Evolutionary conservation across 257 asterid genomes (phyloP).

Genomic region (Penstemon eatonii): DNA sequence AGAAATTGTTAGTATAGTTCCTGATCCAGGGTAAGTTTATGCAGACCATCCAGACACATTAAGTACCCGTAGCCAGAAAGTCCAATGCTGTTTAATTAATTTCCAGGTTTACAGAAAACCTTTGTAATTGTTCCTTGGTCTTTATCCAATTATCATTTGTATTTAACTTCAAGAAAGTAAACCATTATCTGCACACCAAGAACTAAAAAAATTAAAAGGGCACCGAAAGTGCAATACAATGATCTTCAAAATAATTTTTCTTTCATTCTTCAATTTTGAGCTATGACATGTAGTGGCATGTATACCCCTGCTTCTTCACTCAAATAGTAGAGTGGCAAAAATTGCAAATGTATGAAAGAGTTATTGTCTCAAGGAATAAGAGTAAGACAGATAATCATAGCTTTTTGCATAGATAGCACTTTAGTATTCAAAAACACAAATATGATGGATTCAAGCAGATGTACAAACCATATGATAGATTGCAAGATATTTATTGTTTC

Average conservation of each 20-base stretch:
- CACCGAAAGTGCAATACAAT: not conserved
- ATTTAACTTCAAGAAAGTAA: conserved; percentile 22
- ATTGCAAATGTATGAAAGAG: not conserved
- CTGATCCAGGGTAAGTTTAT: conserved; percentile 77
- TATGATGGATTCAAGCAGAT: too few relatives aligned
- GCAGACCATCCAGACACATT: not conserved
- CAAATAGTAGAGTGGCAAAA: conserved; percentile 2
- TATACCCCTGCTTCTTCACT: conserved; percentile 3
- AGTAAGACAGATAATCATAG: conserved; percentile 1
- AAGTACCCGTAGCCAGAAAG: conserved; percentile 25
- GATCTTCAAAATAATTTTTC: not conserved
- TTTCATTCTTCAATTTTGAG: not conserved
- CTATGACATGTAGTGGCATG: not conserved
- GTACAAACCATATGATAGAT: too few relatives aligned
- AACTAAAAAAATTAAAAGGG: not conserved
- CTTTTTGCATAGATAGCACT: not conserved
- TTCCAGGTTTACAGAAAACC: conserved; percentile 20
- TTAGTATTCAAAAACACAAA: not conserved
- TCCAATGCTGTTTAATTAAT: conserved; percentile 8
- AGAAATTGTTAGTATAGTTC: conserved; percentile 67
- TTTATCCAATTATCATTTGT: conserved; percentile 10
- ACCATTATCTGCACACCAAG: not conserved
- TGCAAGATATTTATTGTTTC: not conserved
- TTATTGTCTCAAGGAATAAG: conserved; percentile 9
- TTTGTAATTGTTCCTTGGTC: conserved; percentile 8